These are phyloP conservation scores for Babesia sp. DNA, from an alignment of 169 alveolate genomes.

Conservation along the genomic window DNA sequence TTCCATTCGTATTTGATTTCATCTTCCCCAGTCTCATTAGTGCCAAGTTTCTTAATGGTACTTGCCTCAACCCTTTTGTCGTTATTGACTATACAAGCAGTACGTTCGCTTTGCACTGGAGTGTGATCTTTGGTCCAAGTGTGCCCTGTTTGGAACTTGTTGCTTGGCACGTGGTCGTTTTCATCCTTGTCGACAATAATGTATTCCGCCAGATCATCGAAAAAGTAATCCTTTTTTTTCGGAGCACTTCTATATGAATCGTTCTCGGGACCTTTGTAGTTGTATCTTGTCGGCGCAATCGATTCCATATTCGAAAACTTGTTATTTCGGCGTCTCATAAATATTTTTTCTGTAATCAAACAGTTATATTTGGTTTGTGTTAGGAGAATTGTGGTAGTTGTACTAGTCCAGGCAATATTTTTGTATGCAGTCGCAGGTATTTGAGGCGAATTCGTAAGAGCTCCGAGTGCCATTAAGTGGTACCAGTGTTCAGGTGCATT, in stretches of 20 bases:
- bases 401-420: not conserved
- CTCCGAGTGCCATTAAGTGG: conserved; percentile 23
- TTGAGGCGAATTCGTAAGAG: not conserved
- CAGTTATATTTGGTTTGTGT: too few species aligned
- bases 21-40: not conserved
- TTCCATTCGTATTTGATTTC: conserved; percentile 51
- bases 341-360: too few species aligned
- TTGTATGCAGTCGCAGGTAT: not conserved
- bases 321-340: not conserved
- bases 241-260: not conserved
- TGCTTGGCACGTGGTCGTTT: not conserved
- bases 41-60: not conserved
- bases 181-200: conserved; percentile 11
- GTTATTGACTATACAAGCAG: not conserved
- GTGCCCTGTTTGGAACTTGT: conserved; percentile 20
- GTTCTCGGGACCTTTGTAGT: not conserved
- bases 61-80: not conserved
- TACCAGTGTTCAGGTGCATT: conserved; percentile 11
- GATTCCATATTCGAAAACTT: conserved; percentile 7
- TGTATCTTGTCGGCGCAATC: not conserved
- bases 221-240: not conserved
- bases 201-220: conserved; percentile 31
- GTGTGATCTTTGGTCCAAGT: not conserved
- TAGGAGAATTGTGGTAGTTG: too few species aligned
- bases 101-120: not conserved